Evolutionary conservation across 352 stramenopile species (phyloP), one percentile per base, ranked within the genome.

Genomic region (Pythium rishiriense): DNA sequence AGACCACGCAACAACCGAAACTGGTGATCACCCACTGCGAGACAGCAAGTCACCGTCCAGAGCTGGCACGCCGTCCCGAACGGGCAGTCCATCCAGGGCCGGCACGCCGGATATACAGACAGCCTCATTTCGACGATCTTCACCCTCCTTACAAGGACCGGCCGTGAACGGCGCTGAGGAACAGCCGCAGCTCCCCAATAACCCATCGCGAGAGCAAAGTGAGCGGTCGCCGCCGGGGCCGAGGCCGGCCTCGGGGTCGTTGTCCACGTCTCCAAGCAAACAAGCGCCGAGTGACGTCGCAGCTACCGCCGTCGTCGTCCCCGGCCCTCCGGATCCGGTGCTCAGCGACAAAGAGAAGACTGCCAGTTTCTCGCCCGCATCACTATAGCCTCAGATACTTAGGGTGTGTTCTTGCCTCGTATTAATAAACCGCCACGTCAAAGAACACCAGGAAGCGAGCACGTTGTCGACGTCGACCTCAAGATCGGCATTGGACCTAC

Each of bases 131-230:
- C 33, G 17, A 4, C 50, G 50, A 22, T 47, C 33, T 2, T 56
- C 52, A 10, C 52, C 52, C 11, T 61, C 54, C 12, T 43, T 49
- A 4, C 39, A 61, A 31, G 54, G 54, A 9, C 54, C 29, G 3
- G 39, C 43, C 3, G 54, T 43, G 25, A 61, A 39, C 28, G 39
- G 39, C n/a, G 19, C 54, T 3, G 54, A 61, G n/a, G 26, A 49
- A n/a, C 54, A 61, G 17, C 31, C 50, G 31, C 21, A 35, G 7
- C 42, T 53, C 3, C 41, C 54, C 4, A 61, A 61, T n/a, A 51
- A 61, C n/a, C 54, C 54, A 2, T 45, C 10, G 17, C 54, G 41
- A 14, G 54, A 53, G 4, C 22, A 41, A 19, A 52, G 26, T 22
- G 41, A 45, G 50, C 31, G 12, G 25, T 26, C 19, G 19, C n/a